Conservation (phyloP, 2,329 filamentous ascomycete genomes). For the Verticillium zaregamsianum region DNA sequence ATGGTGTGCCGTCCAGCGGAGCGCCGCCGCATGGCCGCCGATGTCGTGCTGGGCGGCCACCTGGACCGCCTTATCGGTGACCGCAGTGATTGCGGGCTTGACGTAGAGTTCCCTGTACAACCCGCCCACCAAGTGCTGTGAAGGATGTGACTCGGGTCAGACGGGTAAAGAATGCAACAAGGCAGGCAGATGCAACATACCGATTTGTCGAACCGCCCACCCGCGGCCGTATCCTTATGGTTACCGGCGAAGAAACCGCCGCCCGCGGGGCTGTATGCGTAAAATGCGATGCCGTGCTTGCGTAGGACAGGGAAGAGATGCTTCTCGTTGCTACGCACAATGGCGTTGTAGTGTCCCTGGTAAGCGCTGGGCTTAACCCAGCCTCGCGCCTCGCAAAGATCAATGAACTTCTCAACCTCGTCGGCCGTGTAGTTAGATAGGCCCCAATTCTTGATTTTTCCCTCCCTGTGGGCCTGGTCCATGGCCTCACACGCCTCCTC, state of each 20-base stretch:
- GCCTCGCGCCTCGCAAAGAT: conserved; percentile 35
- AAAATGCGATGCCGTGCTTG: conserved; percentile 36
- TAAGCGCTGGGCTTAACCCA: conserved; percentile 40
- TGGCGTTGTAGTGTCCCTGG: conserved; percentile 43
- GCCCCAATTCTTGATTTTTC: conserved; percentile 40
- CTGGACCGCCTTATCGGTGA: conserved; percentile 19
- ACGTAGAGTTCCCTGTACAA: conserved; percentile 21
- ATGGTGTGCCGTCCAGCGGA: conserved; percentile 36
- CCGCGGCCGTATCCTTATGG: conserved; percentile 12
- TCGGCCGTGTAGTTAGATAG: conserved; percentile 39
- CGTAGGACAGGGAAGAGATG: conserved; percentile 37
- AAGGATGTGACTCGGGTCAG: background rate
- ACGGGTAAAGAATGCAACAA: background rate
- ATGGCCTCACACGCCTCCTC: conserved; percentile 36
- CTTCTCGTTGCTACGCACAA: conserved; percentile 35
- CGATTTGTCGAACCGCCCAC: conserved; percentile 18
- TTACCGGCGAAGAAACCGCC: conserved; percentile 28
- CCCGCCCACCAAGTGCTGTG: conserved; percentile 11
- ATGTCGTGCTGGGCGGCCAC: conserved; percentile 28
- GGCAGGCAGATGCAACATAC: conserved; percentile 10
- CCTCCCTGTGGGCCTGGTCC: conserved; percentile 31
- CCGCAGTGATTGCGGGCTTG: conserved; percentile 20
- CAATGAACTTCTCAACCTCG: conserved; percentile 37
- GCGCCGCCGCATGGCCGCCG: conserved; percentile 31
- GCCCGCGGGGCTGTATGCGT: conserved; percentile 35